Percentiles rank a stretch among this genome's conserved stretches.
Evolutionary conservation across 2,329 filamentous ascomycete genomes (phyloP).

Genomic region (Ophiostoma novo-ulmi): DNA sequence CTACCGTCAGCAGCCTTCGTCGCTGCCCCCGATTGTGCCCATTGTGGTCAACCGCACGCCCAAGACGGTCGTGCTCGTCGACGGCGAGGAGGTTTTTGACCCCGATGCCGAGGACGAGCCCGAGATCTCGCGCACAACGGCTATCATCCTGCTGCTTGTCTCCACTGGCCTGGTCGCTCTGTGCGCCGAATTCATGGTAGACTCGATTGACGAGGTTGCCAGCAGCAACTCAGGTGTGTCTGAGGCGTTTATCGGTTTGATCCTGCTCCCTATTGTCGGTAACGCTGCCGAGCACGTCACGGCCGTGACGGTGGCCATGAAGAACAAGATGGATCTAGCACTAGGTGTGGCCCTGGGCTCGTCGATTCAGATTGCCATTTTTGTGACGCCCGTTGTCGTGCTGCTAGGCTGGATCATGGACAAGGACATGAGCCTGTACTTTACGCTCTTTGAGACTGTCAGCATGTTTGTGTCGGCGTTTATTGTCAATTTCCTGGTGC

Average conservation of each 20-base stretch:
- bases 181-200: constrained; percentile 58
- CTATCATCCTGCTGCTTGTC: constrained; percentile 47
- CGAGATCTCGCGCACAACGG: constrained; percentile 40
- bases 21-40: constrained; percentile 34
- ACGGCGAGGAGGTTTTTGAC: constrained; percentile 19
- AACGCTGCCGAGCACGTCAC: constrained; percentile 62
- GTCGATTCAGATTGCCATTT: constrained; percentile 57
- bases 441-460: constrained; percentile 70
- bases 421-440: constrained; percentile 60
- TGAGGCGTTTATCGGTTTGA: constrained; percentile 56
- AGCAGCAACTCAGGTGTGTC: constrained; percentile 43
- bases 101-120: constrained; percentile 35
- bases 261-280: constrained; percentile 57
- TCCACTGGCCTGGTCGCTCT: constrained; percentile 54
- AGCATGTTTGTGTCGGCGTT: constrained; percentile 65
- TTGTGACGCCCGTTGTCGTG: constrained; percentile 56
- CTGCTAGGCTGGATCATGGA: constrained; percentile 54
- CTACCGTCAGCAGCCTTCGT: constrained; percentile 27
- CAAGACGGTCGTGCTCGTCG: constrained; percentile 1
- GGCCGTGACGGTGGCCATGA: constrained; percentile 53
- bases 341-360: constrained; percentile 57
- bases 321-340: constrained; percentile 58
- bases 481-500: constrained; percentile 70
- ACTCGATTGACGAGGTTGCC: constrained; percentile 53
- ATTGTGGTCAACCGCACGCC: constrained; percentile 33